Conservation (phyloP, 441 rosid genomes). For the Erodium texanum region DNA sequence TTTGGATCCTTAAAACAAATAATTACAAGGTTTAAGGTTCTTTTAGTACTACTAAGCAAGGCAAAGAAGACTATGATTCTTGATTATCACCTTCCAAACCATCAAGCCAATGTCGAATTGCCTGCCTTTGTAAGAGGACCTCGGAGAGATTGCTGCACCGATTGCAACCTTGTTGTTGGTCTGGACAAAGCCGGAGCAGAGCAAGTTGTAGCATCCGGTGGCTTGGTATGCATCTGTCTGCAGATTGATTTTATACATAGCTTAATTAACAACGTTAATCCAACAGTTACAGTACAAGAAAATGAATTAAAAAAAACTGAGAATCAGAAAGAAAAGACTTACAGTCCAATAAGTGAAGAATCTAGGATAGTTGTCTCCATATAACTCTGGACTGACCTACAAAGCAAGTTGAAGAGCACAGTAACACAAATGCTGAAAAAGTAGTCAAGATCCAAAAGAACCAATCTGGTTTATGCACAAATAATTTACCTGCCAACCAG, state of each 20-base stretch:
- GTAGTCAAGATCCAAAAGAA: neutral
- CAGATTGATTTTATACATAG: neutral
- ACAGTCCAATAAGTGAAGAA: constrained; percentile 80
- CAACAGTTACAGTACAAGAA: neutral
- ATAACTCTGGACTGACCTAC: constrained; percentile 67
- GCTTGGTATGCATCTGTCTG: constrained; percentile 25
- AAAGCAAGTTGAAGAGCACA: neutral
- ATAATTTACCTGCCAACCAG: constrained; percentile 67
- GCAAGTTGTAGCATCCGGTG: constrained; percentile 18
- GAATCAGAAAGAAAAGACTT: constrained; percentile 13
- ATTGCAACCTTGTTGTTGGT: neutral
- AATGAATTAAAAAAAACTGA: neutral
- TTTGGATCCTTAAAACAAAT: constrained; percentile 43
- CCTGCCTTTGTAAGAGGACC: constrained; percentile 16
- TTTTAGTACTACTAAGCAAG: neutral
- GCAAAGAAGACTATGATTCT: neutral
- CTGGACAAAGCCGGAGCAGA: constrained; percentile 19
- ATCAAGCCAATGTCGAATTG: constrained; percentile 14
- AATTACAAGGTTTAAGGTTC: neutral
- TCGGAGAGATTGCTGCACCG: constrained; percentile 8
- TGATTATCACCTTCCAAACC: constrained; percentile 12
- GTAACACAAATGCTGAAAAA: neutral
- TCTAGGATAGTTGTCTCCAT: constrained; percentile 64
- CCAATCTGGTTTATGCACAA: too few species aligned
- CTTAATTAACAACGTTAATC: neutral